Evolutionary conservation across 805 yeast species (phyloP), one percentile per base, ranked within the genome.

Genomic region (Saturnispora zaruensis): DNA sequence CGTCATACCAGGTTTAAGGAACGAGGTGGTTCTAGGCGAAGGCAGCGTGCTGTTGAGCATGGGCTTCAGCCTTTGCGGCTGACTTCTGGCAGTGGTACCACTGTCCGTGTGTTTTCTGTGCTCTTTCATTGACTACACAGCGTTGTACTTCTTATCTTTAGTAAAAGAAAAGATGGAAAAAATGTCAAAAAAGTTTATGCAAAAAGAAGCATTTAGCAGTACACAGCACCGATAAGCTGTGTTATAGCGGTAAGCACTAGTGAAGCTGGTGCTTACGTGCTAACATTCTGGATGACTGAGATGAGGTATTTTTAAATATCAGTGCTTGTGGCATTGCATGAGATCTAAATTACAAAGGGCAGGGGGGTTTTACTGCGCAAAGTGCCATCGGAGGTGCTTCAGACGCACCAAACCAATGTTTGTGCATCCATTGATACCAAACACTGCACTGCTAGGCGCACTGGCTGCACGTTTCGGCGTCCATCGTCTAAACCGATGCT

Each of bases 1-100:
- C 34, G 60, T 66, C 24, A 86, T 72, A 43, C 84, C 82, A 3
- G 89, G 82, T 50, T 77, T 75, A 18, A 86, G 66, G 49, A 75
- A 77, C 47, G 76, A 70, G 11, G 73, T 61, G 30, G 44, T 44
- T 25, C 37, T 33, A 23, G 23, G 11, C 14, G 3, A 36, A 7
- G n/a, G 21, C 18, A 14, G 24, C 21, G 21, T 20, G 11, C 13
- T 18, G 9, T 7, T 36, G 5, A 14, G 20, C 40, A 40, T 38
- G 4, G 49, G 49, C 18, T 24, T n/a, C 4, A 45, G 24, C n/a
- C 14, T 20, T 9, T 5, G 32, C 5, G 32, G 7, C 16, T n/a
- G 25, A 9, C 26, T 18, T 9, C 5, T n/a, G 26, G 4, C 9
- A 6, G 3, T n/a, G 16, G 21, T 2, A 16, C 9, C 33, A 6